phyloP scores from a whole-genome alignment of 495 filamentous ascomycete genomes.

The Daldinia caldariorum region DNA sequence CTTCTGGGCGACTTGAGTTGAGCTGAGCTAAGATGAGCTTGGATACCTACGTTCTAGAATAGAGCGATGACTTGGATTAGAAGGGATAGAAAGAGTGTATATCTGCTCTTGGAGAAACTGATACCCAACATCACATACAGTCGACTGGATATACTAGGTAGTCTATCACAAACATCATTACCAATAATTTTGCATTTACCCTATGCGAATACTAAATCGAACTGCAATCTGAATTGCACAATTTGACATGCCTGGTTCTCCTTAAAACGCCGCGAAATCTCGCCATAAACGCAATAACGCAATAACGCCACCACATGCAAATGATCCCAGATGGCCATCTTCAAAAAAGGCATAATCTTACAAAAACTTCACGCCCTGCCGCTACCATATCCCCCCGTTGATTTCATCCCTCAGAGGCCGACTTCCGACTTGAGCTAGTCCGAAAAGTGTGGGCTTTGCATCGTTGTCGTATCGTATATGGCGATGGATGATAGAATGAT shows the following conservation, averaged over 20 bases:
- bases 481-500: too few species aligned
- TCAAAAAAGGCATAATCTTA: conserved; percentile 7
- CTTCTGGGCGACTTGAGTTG: conserved; percentile 40
- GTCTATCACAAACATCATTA: too few species aligned
- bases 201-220: conserved; percentile 1
- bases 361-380: background rate
- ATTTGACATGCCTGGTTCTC: conserved; percentile 18
- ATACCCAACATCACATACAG: background rate
- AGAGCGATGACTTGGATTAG: background rate
- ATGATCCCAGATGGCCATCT: background rate
- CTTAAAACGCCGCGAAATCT: conserved; percentile 28
- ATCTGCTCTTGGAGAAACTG: background rate
- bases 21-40: background rate
- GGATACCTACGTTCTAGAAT: background rate
- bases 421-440: background rate
- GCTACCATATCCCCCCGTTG: background rate
- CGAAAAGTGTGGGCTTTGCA: background rate
- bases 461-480: background rate
- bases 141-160: too few species aligned
- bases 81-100: background rate
- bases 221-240: conserved; percentile 10
- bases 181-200: conserved; percentile 22
- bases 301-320: conserved; percentile 20
- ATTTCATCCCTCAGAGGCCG: background rate
- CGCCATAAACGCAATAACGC: conserved; percentile 1